phyloP scores from a whole-genome alignment of 257 asterid genomes.

The Solanum dulcamara region DNA sequence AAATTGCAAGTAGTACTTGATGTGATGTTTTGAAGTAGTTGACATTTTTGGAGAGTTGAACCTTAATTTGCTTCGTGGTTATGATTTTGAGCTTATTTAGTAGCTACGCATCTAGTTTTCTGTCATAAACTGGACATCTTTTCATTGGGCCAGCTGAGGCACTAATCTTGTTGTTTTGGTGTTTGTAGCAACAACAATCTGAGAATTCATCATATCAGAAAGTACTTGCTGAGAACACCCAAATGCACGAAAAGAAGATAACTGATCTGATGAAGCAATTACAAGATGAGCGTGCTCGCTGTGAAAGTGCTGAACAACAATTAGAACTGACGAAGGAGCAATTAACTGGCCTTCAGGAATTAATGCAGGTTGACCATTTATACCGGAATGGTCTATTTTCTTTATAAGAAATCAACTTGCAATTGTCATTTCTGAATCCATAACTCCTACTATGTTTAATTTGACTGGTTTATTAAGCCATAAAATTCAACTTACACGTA shows the following conservation, averaged over 20 bases:
- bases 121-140: background rate
- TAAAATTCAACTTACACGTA: background rate
- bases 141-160: background rate
- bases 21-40: background rate
- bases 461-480: background rate
- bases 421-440: background rate
- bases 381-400: background rate
- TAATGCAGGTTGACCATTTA: conserved; percentile 42
- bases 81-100: background rate
- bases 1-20: background rate
- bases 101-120: background rate
- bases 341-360: conserved; percentile 31
- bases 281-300: conserved; percentile 22
- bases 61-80: background rate
- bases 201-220: conserved; percentile 54
- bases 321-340: conserved; percentile 41
- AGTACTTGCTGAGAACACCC: conserved; percentile 61
- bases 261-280: conserved; percentile 57
- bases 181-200: conserved; percentile 82
- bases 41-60: background rate
- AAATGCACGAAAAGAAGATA: conserved; percentile 74
- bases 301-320: conserved; percentile 42
- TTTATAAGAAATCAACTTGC: background rate
- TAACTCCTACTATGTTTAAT: background rate
- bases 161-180: conserved; percentile 34